Evolutionary conservation across 495 filamentous ascomycete species (phyloP).

Genomic region (Staphylotrichum longicolle): DNA sequence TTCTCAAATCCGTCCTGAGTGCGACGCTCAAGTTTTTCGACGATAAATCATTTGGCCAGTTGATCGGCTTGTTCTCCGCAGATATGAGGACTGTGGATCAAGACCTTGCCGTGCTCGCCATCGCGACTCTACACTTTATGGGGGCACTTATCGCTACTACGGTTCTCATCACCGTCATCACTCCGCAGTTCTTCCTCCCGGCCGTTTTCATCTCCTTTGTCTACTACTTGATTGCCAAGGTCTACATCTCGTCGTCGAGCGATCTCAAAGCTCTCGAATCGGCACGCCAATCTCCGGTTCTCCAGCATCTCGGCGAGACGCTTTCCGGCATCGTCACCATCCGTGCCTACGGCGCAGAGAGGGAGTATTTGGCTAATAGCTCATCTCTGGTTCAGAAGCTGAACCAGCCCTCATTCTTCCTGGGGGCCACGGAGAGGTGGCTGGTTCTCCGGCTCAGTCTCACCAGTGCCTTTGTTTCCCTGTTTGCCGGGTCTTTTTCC

Average conservation of each 20-base stretch:
- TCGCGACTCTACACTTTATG: constrained; percentile 16
- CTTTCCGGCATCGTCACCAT: constrained; percentile 18
- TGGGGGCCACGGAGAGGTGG: constrained; percentile 69
- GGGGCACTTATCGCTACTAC: constrained; percentile 16
- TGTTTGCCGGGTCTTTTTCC: constrained; percentile 77
- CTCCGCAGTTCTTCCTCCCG: constrained; percentile 15
- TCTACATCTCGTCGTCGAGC: constrained; percentile 16
- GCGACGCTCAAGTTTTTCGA: constrained; percentile 19
- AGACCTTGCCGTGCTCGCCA: constrained; percentile 17
- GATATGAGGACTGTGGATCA: constrained; percentile 19
- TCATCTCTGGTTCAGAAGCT: constrained; percentile 9
- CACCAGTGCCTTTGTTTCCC: constrained; percentile 54
- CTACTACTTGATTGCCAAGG: constrained; percentile 14
- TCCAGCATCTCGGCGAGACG: constrained; percentile 17
- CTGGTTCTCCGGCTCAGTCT: constrained; percentile 72
- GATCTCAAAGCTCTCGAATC: constrained; percentile 16
- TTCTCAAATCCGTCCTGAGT: constrained; percentile 17
- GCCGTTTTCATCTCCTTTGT: constrained; percentile 11
- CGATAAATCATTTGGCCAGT: constrained; percentile 18
- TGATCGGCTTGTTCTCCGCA: constrained; percentile 12
- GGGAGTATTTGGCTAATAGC: constrained; percentile 1
- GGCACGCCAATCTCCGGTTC: constrained; percentile 12
- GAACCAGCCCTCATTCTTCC: constrained; percentile 52
- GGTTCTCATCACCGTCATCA: constrained; percentile 17
- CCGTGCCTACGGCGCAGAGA: constrained; percentile 19